Conservation (phyloP, 140 eudicot species). For the Ambrosia hybrid region DNA sequence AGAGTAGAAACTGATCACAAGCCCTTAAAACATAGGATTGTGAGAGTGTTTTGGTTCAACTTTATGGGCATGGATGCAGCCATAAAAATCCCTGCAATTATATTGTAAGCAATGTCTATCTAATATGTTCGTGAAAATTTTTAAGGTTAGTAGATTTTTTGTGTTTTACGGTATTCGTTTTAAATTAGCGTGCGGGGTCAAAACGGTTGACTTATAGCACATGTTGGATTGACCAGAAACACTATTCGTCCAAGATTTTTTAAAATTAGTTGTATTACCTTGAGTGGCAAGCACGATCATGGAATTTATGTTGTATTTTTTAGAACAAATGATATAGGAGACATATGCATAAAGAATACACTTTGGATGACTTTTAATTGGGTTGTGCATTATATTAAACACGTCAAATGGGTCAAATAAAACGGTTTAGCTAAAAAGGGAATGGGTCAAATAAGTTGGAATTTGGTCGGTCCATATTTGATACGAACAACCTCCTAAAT, state of each 20-base stretch:
- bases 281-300: not conserved
- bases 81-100: constrained; percentile 53
- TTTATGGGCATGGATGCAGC: constrained; percentile 65
- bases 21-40: constrained; percentile 33
- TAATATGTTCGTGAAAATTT: not conserved
- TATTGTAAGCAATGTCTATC: constrained; percentile 52
- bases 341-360: not conserved
- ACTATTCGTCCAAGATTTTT: not conserved
- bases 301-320: not conserved
- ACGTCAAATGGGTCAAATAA: not conserved
- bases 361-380: not conserved
- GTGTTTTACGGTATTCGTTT: no score
- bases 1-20: no score
- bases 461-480: not conserved
- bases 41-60: constrained; percentile 42
- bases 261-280: no score
- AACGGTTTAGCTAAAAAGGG: not conserved
- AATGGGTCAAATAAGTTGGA: not conserved
- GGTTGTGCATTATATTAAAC: not conserved
- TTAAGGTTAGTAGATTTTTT: no score
- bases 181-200: no score
- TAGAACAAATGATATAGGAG: not conserved
- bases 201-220: not conserved
- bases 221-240: not conserved
- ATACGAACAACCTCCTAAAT: not conserved